phyloP scores from a whole-genome alignment of 768 basidiomycete genomes.

The Phanerochaete carnosa region DNA sequence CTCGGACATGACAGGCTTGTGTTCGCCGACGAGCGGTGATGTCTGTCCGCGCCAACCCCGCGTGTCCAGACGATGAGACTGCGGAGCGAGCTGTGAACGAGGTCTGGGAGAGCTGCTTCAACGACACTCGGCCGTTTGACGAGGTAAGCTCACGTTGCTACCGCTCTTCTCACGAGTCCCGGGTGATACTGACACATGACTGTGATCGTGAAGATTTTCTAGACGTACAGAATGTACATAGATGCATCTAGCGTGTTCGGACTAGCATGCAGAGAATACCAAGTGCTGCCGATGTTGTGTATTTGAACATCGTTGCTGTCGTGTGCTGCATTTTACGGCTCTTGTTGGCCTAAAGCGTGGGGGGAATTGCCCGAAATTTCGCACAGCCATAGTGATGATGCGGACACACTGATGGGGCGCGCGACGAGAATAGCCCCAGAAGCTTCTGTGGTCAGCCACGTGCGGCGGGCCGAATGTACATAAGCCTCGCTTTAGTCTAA shows the following conservation, averaged over 20 bases:
- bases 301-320: not conserved
- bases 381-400: not conserved
- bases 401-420: not conserved
- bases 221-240: not conserved
- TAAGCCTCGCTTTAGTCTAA: not conserved
- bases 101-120: constrained; percentile 96
- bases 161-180: not conserved
- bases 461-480: not conserved
- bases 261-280: not conserved
- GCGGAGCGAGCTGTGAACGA: constrained; percentile 93
- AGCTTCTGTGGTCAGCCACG: not conserved
- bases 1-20: constrained; percentile 59
- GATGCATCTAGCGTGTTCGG: not conserved
- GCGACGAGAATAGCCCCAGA: constrained; percentile 6
- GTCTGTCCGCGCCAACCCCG: constrained; percentile 79
- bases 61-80: constrained; percentile 68
- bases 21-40: constrained; percentile 83
- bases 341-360: not conserved
- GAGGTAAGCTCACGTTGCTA: constrained; percentile 51
- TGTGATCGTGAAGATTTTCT: constrained; percentile 4
- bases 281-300: not conserved
- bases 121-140: constrained; percentile 94
- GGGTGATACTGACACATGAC: not conserved
- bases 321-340: not conserved
- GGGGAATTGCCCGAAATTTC: constrained; percentile 1